Percentiles rank a stretch among this genome's conserved stretches.
These are phyloP conservation scores for Escovopsis sp. DNA, from an alignment of 2,329 filamentous ascomycete species.

Conservation along the genomic window DNA sequence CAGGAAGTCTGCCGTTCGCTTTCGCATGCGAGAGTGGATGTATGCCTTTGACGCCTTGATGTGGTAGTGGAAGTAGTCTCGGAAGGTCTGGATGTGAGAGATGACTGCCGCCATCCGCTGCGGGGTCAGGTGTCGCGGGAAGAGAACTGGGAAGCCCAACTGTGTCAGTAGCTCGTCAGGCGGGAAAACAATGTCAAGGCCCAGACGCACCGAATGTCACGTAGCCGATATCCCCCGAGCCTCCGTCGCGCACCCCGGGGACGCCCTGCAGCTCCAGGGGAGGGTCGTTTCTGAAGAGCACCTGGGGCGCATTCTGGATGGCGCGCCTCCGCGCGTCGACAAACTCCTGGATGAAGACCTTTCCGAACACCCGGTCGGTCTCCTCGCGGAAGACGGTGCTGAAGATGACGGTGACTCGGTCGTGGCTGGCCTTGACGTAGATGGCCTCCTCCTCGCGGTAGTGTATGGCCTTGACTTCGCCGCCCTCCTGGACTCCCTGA, in stretches of 20 bases:
- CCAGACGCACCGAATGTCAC: conserved; percentile 74
- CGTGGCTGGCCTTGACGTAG: conserved; percentile 94
- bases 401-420: conserved; percentile 97
- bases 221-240: conserved; percentile 82
- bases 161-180: not conserved
- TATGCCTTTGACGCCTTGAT: conserved; percentile 99
- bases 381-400: conserved; percentile 96
- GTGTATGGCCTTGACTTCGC: conserved; percentile 88
- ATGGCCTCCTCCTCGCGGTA: conserved; percentile 98
- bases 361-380: conserved; percentile 92
- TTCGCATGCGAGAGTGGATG: conserved; percentile 95
- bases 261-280: conserved; percentile 82
- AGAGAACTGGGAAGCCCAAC: conserved; percentile 52
- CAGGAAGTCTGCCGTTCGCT: conserved; percentile 93
- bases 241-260: conserved; percentile 61
- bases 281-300: conserved; percentile 88
- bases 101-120: conserved; percentile 91
- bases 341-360: conserved; percentile 97
- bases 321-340: conserved; percentile 89
- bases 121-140: conserved; percentile 82
- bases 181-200: too few species aligned
- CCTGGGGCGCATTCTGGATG: conserved; percentile 96
- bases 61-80: conserved; percentile 99
- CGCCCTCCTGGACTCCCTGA: conserved; percentile 76
- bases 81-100: conserved; percentile 98